These are phyloP conservation scores for Lumnitzera racemosa DNA, from an alignment of 345 rosid genomes.

Conservation along the genomic window DNA sequence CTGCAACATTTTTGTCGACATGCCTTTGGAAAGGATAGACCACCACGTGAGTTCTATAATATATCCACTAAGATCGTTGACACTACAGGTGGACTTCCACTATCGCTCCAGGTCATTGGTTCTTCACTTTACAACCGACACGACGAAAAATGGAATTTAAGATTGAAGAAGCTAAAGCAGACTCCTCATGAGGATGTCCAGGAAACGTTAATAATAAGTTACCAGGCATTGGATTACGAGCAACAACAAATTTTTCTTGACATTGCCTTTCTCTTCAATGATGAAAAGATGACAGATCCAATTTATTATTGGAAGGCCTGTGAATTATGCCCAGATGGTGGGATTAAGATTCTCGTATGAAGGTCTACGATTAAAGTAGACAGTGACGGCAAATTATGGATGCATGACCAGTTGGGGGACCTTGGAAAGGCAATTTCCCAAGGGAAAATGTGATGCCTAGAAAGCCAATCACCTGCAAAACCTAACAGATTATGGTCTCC, in stretches of 20 bases:
- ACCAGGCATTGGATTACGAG: background rate
- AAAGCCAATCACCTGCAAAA: too few relatives aligned
- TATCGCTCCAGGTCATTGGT: background rate
- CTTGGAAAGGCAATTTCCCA: too few relatives aligned
- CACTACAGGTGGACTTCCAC: too few relatives aligned
- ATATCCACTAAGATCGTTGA: too few relatives aligned
- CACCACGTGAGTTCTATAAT: too few relatives aligned
- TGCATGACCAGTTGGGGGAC: background rate
- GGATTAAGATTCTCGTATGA: background rate
- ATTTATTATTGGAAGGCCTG: slow-evolving; percentile 1
- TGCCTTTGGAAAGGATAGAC: too few relatives aligned
- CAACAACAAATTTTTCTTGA: slow-evolving; percentile 1
- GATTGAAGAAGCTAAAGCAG: background rate
- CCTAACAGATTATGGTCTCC: too few relatives aligned
- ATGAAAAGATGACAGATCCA: background rate
- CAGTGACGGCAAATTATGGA: background rate
- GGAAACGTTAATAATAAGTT: background rate
- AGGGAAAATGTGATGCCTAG: too few relatives aligned
- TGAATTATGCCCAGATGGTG: background rate
- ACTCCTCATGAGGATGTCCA: background rate
- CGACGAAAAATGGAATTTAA: background rate
- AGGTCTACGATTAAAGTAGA: background rate
- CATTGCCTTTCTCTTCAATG: background rate
- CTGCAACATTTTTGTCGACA: too few relatives aligned
- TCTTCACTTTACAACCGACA: background rate